A percentile compares a stretch with the other conserved stretches of the same genome.
These are phyloP conservation scores for Chaetomium globosum DNA, from an alignment of 2,329 filamentous ascomycete species.

Conservation along the genomic window DNA sequence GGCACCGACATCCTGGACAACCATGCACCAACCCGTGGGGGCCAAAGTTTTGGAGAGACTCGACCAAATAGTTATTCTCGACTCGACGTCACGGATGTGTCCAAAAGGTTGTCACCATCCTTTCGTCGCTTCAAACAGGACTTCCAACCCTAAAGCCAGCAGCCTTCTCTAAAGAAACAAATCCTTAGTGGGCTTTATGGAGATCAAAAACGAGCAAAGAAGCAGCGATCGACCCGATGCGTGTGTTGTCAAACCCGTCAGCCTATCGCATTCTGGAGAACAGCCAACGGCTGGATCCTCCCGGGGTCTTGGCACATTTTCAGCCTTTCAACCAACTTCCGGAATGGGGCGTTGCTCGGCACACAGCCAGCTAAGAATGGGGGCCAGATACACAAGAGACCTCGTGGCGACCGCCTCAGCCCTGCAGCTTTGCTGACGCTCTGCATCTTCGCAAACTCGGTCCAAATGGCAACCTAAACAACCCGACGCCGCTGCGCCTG, in stretches of 20 bases:
- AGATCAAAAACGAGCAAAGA: background rate
- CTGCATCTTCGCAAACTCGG: background rate
- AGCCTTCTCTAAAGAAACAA: background rate
- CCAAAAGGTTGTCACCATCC: background rate
- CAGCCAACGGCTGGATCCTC: background rate
- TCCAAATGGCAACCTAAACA: background rate
- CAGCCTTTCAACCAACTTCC: conserved; percentile 16
- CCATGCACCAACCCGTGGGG: background rate
- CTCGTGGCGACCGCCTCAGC: conserved; percentile 14
- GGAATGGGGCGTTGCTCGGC: background rate
- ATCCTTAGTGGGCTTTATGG: background rate
- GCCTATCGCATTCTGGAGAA: background rate
- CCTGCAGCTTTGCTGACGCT: conserved; percentile 12
- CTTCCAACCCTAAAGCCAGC: background rate
- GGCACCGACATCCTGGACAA: background rate
- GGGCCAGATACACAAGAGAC: background rate
- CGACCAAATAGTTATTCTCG: no score
- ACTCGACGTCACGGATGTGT: no score
- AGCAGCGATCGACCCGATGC: conserved; percentile 5
- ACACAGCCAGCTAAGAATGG: background rate
- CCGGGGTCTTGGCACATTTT: conserved; percentile 9
- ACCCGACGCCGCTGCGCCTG: background rate
- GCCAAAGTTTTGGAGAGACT: no score
- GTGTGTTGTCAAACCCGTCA: conserved; percentile 9
- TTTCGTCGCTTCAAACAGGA: background rate